These are phyloP conservation scores for Vishniacozyma victoriae DNA, from an alignment of 768 basidiomycete species.

Conservation along the genomic window DNA sequence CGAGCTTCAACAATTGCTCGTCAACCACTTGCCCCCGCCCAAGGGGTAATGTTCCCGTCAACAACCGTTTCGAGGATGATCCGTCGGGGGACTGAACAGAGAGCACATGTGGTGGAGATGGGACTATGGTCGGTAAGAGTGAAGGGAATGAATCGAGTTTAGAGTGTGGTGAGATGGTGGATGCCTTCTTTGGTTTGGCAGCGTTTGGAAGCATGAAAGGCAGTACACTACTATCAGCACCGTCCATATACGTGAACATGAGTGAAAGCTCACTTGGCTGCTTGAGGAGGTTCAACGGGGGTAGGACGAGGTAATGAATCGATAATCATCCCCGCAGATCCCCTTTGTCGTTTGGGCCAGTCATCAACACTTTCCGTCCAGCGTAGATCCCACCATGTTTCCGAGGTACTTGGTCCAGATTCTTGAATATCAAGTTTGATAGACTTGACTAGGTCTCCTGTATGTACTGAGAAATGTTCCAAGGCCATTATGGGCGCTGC, in stretches of 20 bases:
- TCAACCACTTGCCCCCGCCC: not conserved
- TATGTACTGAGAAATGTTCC: constrained; percentile 35
- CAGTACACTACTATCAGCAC: constrained; percentile 5
- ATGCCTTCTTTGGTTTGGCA: constrained; percentile 3
- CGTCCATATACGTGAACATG: not conserved
- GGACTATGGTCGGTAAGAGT: constrained; percentile 12
- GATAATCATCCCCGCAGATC: constrained; percentile 23
- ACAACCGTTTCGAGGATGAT: constrained; percentile 5
- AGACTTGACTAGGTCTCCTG: constrained; percentile 19
- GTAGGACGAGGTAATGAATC: constrained; percentile 27
- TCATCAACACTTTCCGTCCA: constrained; percentile 10
- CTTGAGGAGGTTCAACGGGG: constrained; percentile 33
- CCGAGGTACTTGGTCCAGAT: not conserved
- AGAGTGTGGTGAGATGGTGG: constrained; percentile 14
- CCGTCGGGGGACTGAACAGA: too few relatives aligned
- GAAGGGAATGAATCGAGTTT: constrained; percentile 21
- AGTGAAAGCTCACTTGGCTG: constrained; percentile 18
- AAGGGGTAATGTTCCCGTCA: constrained; percentile 26
- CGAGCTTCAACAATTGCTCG: constrained; percentile 5
- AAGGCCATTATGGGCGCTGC: not conserved
- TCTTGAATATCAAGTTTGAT: not conserved
- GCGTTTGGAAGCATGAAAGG: constrained; percentile 17
- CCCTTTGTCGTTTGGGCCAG: constrained; percentile 11
- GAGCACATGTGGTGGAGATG: constrained; percentile 18
- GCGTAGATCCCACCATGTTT: constrained; percentile 17